These are phyloP conservation scores for Serendipita sp. DNA, from an alignment of 768 basidiomycete species.

Conservation along the genomic window DNA sequence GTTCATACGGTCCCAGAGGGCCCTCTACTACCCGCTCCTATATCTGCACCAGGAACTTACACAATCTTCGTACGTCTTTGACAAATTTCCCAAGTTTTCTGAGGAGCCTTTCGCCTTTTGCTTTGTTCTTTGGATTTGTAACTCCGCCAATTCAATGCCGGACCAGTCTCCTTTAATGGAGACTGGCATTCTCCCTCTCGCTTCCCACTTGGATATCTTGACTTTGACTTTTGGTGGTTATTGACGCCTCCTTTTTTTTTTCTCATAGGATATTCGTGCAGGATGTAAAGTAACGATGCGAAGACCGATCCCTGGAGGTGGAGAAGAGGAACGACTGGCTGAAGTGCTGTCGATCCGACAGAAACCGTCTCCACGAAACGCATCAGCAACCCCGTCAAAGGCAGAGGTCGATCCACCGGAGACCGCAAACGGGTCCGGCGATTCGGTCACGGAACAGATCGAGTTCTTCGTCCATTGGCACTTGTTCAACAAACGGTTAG, in stretches of 20 bases:
- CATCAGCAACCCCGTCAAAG: constrained; percentile 31
- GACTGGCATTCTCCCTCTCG: not conserved
- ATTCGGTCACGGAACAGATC: constrained; percentile 55
- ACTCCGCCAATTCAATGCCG: not conserved
- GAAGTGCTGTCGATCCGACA: constrained; percentile 93
- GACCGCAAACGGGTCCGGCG: constrained; percentile 28
- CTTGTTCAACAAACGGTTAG: constrained; percentile 95
- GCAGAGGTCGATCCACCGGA: constrained; percentile 22
- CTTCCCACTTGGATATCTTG: not conserved
- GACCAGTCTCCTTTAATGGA: no score
- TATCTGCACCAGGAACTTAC: constrained; percentile 62
- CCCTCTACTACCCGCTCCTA: constrained; percentile 36
- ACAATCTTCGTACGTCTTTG: constrained; percentile 44
- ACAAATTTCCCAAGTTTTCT: constrained; percentile 10
- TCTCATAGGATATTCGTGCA: constrained; percentile 57
- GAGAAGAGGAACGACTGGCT: constrained; percentile 77
- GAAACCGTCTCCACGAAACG: constrained; percentile 42
- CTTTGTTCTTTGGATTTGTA: constrained; percentile 6
- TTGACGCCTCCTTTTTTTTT: not conserved
- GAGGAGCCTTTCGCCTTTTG: not conserved
- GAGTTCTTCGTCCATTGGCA: constrained; percentile 99
- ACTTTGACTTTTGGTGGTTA: not conserved
- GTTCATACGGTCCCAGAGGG: constrained; percentile 16
- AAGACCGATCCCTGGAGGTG: constrained; percentile 57
- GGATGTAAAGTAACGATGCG: constrained; percentile 93